A percentile compares a stretch with the other conserved stretches of the same genome.
These are phyloP conservation scores for Austroboletus rostrupii DNA, from an alignment of 1,284 basidiomycete genomes.

Conservation along the genomic window DNA sequence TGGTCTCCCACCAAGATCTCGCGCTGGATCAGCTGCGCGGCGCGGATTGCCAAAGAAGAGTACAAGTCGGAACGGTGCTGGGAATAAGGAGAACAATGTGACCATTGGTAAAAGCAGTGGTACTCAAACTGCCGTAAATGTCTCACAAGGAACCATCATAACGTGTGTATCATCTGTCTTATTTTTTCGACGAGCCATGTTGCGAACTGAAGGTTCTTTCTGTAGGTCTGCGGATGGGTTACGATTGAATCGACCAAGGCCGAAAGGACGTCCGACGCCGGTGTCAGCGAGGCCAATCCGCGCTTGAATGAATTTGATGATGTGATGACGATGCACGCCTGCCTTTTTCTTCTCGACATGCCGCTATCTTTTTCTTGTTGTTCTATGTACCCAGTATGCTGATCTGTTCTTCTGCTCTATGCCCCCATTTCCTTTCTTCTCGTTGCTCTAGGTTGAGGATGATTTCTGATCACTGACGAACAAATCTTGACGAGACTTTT, in stretches of 20 bases:
- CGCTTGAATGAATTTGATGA: conserved; percentile 10
- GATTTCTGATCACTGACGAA: no score
- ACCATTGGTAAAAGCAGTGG: conserved; percentile 6
- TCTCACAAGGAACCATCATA: conserved; percentile 41
- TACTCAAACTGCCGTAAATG: conserved; percentile 15
- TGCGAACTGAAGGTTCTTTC: not conserved
- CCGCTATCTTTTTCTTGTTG: conserved; percentile 1
- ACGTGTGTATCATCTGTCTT: conserved; percentile 44
- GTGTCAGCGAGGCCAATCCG: conserved; percentile 22
- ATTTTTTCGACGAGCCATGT: not conserved
- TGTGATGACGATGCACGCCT: not conserved
- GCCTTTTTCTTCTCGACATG: not conserved
- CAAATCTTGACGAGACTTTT: not conserved
- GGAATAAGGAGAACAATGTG: conserved; percentile 52
- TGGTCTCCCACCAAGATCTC: conserved; percentile 44
- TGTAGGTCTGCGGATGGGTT: conserved; percentile 57
- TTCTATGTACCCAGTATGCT: conserved; percentile 24
- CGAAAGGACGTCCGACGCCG: conserved; percentile 28
- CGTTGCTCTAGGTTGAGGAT: no score
- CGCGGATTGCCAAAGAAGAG: conserved; percentile 62
- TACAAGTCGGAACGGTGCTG: conserved; percentile 37
- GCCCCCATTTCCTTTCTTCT: not conserved
- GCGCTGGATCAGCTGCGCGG: conserved; percentile 52
- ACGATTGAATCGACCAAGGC: conserved; percentile 58
- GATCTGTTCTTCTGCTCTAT: conserved; percentile 5